Percentiles rank a stretch among this genome's conserved stretches.
Evolutionary conservation across 2,329 filamentous ascomycete genomes (phyloP).

Genomic region (Talaromyces sp.): DNA sequence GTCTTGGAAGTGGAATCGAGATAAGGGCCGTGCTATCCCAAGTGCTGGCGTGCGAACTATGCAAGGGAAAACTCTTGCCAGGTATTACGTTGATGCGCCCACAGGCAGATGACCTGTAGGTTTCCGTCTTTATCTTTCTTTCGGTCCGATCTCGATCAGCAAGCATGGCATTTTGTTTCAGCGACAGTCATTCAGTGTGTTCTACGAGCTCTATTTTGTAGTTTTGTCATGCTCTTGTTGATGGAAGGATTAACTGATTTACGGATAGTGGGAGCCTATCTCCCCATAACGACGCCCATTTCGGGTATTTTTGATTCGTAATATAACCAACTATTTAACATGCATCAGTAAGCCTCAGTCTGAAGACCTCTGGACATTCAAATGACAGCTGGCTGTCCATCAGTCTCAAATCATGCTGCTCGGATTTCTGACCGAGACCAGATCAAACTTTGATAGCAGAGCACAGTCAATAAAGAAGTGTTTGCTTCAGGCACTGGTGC

Average conservation of each 20-base stretch:
- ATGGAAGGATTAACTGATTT: neutral
- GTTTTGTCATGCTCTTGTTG: neutral
- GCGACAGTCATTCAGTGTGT: neutral
- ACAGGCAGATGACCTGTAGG: neutral
- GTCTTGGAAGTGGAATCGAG: neutral
- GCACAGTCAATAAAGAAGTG: neutral
- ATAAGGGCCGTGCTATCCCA: neutral
- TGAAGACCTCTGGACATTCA: neutral
- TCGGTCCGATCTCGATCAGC: neutral
- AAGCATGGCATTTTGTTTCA: neutral
- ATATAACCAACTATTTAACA: neutral
- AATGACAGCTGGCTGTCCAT: neutral
- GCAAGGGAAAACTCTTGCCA: neutral
- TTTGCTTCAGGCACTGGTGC: too few species aligned
- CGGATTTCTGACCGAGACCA: neutral
- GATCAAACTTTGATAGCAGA: too few species aligned
- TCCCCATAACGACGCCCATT: neutral
- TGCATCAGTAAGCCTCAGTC: neutral
- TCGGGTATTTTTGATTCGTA: neutral
- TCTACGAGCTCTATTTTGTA: neutral
- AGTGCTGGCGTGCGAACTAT: neutral
- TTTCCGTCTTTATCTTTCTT: neutral
- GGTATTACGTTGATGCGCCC: neutral
- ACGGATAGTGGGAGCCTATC: neutral
- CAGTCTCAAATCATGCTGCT: neutral